Percentiles rank a stretch among this genome's conserved stretches.
phyloP scores from a whole-genome alignment of 2,329 filamentous ascomycete genomes.

The Harringtonia aguacate region DNA sequence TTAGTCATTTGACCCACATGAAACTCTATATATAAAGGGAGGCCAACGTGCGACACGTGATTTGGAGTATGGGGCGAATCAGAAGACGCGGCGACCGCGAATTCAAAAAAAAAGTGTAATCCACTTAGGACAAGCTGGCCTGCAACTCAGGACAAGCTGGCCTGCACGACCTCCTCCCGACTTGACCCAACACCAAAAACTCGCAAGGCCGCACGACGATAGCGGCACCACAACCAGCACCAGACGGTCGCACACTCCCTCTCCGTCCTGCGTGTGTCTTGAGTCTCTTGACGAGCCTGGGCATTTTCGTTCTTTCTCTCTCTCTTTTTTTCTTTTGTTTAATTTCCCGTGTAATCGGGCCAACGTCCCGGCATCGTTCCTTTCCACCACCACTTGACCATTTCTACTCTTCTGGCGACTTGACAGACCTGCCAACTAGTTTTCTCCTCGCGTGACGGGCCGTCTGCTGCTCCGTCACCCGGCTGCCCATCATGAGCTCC shows the following conservation, averaged over 20 bases:
- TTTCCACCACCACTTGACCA: background rate
- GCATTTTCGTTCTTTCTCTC: background rate
- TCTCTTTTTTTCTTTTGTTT: background rate
- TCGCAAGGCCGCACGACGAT: background rate
- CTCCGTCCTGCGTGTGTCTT: background rate
- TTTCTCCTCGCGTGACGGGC: background rate
- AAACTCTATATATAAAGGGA: too few relatives aligned
- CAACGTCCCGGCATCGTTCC: background rate
- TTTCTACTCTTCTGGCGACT: background rate
- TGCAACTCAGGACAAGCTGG: too few relatives aligned
- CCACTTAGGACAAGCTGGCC: too few relatives aligned
- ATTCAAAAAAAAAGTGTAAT: too few relatives aligned
- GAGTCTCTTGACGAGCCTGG: background rate
- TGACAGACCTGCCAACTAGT: background rate
- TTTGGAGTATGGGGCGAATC: too few relatives aligned
- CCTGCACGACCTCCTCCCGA: too few relatives aligned
- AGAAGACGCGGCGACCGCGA: too few relatives aligned
- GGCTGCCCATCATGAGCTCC: constrained; percentile 61
- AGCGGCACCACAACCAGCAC: background rate
- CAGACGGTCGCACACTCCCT: background rate
- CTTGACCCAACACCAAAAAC: too few relatives aligned
- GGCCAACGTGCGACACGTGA: too few relatives aligned
- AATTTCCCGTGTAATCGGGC: background rate
- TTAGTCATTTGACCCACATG: too few relatives aligned
- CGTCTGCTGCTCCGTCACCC: too few relatives aligned